Base-by-base conservation (phyloP, 139 green algal species). In the Chlorella vulgaris region DNA sequence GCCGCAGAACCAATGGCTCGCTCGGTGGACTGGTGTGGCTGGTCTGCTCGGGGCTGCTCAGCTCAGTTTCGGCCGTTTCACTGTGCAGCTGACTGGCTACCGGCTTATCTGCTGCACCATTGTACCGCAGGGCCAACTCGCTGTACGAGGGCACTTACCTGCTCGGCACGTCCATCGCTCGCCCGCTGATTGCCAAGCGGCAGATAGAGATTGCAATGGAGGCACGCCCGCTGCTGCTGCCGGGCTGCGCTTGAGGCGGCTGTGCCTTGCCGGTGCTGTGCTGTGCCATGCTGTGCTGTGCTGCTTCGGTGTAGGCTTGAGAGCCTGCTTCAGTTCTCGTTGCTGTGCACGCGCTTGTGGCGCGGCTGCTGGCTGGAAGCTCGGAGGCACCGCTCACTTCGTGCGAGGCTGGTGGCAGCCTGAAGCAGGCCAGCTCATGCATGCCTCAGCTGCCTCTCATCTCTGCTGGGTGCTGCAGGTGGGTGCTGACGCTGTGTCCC, bases 131-230 rank as follows among this genome's bases (percentile, higher is more conserved):
- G 29, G 97, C 96, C 68, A 99, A 99, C 86, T 87, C 95, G 0
- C 83, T 96, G 67, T 99, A 99, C 85, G 97, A 99, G 91, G 95
- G 97, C 51, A 89, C 91, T n/a, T 99, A 99, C 89, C 87, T 99
- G 76, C 88, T 99, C 67, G 97, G 97, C 43, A 99, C 97, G 19
- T 99, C 96, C 74, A 99, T 99, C 80, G 97, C 97, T 15, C 91
- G 97, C 42, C 97, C 97, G 6, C 89, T 99, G 29, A 99, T 99
- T 86, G 94, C 97, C 69, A 99, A 99, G 91, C 89, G 94, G 65
- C 97, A 99, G 89, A 98, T 99, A 55, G 96, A 99, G 88, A 98
- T 99, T 78, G 96, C 96, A 7, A 89, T 93, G 78, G 83, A 91
- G 86, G 88, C 91, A 43, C 39, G 61, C 18, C 18, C 22, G 15